Evolutionary conservation across 768 basidiomycete species (phyloP).

Genomic region (Pleurotus ostreatus): DNA sequence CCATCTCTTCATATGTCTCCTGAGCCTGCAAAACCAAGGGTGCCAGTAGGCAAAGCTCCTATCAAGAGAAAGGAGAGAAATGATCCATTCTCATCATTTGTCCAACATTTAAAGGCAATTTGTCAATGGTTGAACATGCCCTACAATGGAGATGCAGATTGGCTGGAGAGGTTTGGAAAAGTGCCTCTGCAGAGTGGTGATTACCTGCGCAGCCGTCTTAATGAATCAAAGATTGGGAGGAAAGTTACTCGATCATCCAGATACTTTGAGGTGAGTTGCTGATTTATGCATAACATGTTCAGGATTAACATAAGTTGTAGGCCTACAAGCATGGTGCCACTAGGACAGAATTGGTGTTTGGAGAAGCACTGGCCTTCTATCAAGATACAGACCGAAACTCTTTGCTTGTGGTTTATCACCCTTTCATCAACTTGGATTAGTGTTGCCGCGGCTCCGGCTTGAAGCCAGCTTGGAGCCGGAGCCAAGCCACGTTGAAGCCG

Average conservation of each 20-base stretch:
- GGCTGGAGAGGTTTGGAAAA: constrained; percentile 12
- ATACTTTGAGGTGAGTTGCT: constrained; percentile 12
- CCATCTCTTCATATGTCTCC: constrained; percentile 8
- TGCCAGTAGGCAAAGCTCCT: neutral
- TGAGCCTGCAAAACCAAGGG: neutral
- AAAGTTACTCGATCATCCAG: constrained; percentile 1
- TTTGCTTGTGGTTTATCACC: constrained; percentile 7
- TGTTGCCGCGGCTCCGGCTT: no score
- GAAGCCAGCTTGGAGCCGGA: no score
- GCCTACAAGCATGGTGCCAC: no score
- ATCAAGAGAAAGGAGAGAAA: neutral
- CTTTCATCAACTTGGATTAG: constrained; percentile 6
- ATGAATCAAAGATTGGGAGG: constrained; percentile 5
- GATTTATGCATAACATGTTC: neutral
- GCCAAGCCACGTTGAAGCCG: no score
- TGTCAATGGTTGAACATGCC: constrained; percentile 9
- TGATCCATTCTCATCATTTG: neutral
- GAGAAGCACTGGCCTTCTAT: constrained; percentile 17
- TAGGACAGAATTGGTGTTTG: constrained; percentile 3
- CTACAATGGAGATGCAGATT: constrained; percentile 5
- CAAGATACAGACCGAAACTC: neutral
- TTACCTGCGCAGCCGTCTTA: constrained; percentile 11
- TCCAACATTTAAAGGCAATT: constrained; percentile 10
- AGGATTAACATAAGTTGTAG: neutral
- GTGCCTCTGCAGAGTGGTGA: constrained; percentile 4